phyloP scores from a whole-genome alignment of 192 early-diverging fungal species.

The Coemansia sp. region DNA sequence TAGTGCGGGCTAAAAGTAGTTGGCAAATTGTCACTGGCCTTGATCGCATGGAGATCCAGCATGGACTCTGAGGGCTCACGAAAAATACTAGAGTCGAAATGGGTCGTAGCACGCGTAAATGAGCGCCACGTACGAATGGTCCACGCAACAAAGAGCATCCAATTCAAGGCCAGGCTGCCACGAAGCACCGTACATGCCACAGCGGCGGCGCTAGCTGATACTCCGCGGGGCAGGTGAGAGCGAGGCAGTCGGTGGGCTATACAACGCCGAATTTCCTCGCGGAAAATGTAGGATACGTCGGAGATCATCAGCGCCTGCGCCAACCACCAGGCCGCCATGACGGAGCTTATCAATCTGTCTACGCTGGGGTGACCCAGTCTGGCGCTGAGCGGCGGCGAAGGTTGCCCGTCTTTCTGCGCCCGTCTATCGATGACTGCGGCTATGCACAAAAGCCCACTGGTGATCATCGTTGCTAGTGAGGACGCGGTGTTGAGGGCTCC shows the following conservation, averaged over 20 bases:
- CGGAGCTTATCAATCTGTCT: constrained; percentile 24
- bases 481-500: constrained; percentile 24
- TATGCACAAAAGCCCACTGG: constrained; percentile 15
- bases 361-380: constrained; percentile 16
- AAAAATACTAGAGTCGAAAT: constrained; percentile 49
- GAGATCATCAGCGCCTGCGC: constrained; percentile 27
- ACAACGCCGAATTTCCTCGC: constrained; percentile 37
- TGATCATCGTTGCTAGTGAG: constrained; percentile 23
- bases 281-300: constrained; percentile 41
- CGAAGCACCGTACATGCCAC: constrained; percentile 33
- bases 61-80: constrained; percentile 20
- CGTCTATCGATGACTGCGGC: constrained; percentile 21
- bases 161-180: constrained; percentile 39
- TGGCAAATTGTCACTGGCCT: constrained; percentile 11
- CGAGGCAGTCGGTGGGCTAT: constrained; percentile 6
- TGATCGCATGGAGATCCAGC: constrained; percentile 17
- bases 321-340: constrained; percentile 51
- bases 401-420: constrained; percentile 1
- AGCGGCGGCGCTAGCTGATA: constrained; percentile 3
- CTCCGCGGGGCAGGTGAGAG: not conserved
- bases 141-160: constrained; percentile 43
- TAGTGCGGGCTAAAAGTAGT: constrained; percentile 28
- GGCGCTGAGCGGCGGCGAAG: constrained; percentile 13
- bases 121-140: constrained; percentile 32
- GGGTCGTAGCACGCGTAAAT: constrained; percentile 27